Conservation (phyloP, 352 stramenopile species). For the Globisporangium apiculatum region DNA sequence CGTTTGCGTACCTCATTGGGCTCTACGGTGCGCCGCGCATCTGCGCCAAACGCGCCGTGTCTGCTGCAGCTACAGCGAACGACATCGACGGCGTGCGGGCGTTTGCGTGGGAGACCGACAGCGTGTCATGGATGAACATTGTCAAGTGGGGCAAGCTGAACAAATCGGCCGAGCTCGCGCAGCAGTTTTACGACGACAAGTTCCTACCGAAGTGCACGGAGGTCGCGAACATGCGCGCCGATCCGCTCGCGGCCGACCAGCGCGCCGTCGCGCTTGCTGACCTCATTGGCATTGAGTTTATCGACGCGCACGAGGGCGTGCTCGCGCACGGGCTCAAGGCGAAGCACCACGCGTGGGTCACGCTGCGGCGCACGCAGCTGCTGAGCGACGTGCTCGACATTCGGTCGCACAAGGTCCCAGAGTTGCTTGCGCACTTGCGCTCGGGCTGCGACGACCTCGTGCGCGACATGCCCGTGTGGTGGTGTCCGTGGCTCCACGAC, state of each 20-base stretch:
- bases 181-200: slow-evolving; percentile 64
- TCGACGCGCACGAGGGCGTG: slow-evolving; percentile 79
- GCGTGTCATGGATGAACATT: slow-evolving; percentile 78
- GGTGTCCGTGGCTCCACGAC: slow-evolving; percentile 86
- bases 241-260: slow-evolving; percentile 71
- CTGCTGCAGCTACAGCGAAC: slow-evolving; percentile 12
- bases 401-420: slow-evolving; percentile 26
- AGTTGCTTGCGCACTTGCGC: slow-evolving; percentile 43
- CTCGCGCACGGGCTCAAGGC: slow-evolving; percentile 80
- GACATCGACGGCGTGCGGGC: slow-evolving; percentile 12
- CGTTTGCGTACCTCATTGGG: slow-evolving; percentile 73
- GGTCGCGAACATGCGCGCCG: slow-evolving; percentile 72
- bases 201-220: slow-evolving; percentile 71
- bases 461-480: slow-evolving; percentile 81
- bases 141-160: slow-evolving; percentile 78
- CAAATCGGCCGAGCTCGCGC: slow-evolving; percentile 60
- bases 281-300: slow-evolving; percentile 81
- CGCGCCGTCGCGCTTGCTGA: slow-evolving; percentile 63
- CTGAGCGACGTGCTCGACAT: slow-evolving; percentile 65
- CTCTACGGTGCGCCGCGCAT: slow-evolving; percentile 73
- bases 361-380: slow-evolving; percentile 68
- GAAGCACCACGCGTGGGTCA: slow-evolving; percentile 77
- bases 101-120: slow-evolving; percentile 76
- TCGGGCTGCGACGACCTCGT: slow-evolving; percentile 57
- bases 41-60: slow-evolving; percentile 49